Conservation (phyloP, 805 yeast genomes). For the Schizosaccharomyces cryophilus region DNA sequence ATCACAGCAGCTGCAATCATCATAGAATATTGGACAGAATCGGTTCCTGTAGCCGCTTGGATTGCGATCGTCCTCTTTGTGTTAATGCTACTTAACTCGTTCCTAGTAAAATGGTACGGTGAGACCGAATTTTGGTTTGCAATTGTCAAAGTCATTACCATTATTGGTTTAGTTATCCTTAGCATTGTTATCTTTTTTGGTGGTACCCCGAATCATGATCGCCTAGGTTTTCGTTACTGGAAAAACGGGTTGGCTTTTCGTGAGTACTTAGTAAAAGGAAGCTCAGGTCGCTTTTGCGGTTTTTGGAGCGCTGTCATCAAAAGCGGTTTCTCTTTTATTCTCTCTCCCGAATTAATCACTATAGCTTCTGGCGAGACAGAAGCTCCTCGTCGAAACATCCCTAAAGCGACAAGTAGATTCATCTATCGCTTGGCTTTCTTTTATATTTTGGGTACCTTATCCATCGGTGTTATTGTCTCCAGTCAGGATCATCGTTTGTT, state of each 20-base stretch:
- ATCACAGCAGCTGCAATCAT: constrained; percentile 38
- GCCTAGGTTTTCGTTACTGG: constrained; percentile 36
- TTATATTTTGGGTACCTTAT: constrained; percentile 33
- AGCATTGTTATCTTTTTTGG: constrained; percentile 31
- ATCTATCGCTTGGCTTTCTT: constrained; percentile 60
- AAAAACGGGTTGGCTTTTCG: constrained; percentile 35
- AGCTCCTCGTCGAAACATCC: constrained; percentile 42
- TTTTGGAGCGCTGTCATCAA: constrained; percentile 49
- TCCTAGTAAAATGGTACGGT: constrained; percentile 37
- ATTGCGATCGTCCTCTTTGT: constrained; percentile 32
- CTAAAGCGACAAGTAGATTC: constrained; percentile 55
- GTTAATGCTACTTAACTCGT: constrained; percentile 24
- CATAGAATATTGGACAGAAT: constrained; percentile 28
- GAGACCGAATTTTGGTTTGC: constrained; percentile 46
- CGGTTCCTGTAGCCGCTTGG: constrained; percentile 24
- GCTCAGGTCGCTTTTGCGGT: constrained; percentile 28
- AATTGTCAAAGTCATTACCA: constrained; percentile 30
- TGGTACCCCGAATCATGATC: constrained; percentile 35
- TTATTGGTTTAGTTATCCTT: constrained; percentile 33
- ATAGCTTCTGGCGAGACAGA: constrained; percentile 56
- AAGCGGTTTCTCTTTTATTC: constrained; percentile 50
- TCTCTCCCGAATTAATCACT: constrained; percentile 51
- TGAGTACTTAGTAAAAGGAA: constrained; percentile 27
- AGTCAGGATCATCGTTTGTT: constrained; percentile 26
- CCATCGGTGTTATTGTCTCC: constrained; percentile 51